Percentiles rank a stretch among this genome's conserved stretches.
Conservation (phyloP, 1,284 basidiomycete genomes). For the Rhodotorula sp. region DNA sequence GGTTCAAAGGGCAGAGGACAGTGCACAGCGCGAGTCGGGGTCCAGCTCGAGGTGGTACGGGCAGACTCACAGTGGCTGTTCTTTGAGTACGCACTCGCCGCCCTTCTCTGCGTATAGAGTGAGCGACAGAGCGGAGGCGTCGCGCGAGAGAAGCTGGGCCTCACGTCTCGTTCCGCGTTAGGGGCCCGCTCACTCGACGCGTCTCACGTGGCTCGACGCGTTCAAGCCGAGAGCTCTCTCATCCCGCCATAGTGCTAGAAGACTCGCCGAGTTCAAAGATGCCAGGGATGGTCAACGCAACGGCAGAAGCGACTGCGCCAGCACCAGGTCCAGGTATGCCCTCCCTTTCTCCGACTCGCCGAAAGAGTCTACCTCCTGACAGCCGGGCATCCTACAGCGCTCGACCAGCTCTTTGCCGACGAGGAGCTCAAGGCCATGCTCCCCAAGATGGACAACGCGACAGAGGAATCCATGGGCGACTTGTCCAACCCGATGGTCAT, state of each 20-base stretch:
- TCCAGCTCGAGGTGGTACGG: background rate
- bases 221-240: background rate
- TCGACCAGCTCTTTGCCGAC: constrained; percentile 35
- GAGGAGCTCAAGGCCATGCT: constrained; percentile 19
- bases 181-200: no score
- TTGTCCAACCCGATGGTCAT: constrained; percentile 65
- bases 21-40: background rate
- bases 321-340: constrained; percentile 18
- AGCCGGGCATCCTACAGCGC: constrained; percentile 12
- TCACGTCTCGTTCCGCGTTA: no score
- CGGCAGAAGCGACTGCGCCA: background rate
- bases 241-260: background rate
- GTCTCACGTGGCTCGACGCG: background rate
- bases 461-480: constrained; percentile 43
- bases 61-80: background rate
- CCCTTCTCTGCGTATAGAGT: no score
- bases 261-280: background rate
- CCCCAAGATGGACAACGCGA: constrained; percentile 20
- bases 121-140: no score
- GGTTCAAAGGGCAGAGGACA: background rate
- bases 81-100: no score
- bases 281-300: constrained; percentile 17
- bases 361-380: background rate
- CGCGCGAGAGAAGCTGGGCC: no score
- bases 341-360: background rate